Evolutionary conservation across 179 eudicot species (phyloP).

Genomic region (Monotropa hypopitys): DNA sequence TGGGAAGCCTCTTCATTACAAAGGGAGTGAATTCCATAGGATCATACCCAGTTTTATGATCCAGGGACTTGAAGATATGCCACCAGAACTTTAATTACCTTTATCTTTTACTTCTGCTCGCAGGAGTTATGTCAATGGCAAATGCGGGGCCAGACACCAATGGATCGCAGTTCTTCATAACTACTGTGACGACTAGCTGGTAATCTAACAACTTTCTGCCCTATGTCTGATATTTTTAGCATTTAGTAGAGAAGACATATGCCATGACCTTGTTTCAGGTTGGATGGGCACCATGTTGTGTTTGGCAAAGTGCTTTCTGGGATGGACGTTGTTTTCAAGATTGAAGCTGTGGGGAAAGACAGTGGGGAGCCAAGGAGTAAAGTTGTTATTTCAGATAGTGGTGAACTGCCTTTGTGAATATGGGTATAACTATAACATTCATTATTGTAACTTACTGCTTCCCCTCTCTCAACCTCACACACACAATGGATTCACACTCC

Average conservation of each 20-base stretch:
- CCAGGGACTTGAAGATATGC: conserved; percentile 34
- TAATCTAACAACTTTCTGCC: conserved; percentile 14
- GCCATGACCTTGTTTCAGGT: conserved; percentile 29
- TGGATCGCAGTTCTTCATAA: conserved; percentile 94
- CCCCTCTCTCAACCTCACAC: not conserved
- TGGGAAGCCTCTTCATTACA: conserved; percentile 83
- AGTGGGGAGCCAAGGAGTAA: conserved; percentile 59
- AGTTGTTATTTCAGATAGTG: conserved; percentile 62
- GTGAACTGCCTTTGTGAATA: conserved; percentile 50
- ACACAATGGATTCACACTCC: not conserved
- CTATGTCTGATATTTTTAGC: not conserved
- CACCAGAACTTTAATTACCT: not conserved
- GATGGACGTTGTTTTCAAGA: conserved; percentile 80
- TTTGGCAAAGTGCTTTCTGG: conserved; percentile 90
- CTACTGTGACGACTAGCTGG: conserved; percentile 90
- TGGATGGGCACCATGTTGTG: conserved; percentile 93
- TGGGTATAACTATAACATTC: not conserved
- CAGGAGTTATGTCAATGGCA: conserved; percentile 92
- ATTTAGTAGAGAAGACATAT: not conserved
- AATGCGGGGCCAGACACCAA: conserved; percentile 80
- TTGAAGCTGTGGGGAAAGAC: conserved; percentile 63
- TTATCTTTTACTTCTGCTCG: not conserved
- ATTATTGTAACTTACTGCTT: not conserved
- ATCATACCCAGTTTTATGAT: conserved; percentile 93
- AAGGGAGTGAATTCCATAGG: conserved; percentile 88